Conservation (phyloP, 2,329 filamentous ascomycete genomes). For the Zymoseptoria crescenta region DNA sequence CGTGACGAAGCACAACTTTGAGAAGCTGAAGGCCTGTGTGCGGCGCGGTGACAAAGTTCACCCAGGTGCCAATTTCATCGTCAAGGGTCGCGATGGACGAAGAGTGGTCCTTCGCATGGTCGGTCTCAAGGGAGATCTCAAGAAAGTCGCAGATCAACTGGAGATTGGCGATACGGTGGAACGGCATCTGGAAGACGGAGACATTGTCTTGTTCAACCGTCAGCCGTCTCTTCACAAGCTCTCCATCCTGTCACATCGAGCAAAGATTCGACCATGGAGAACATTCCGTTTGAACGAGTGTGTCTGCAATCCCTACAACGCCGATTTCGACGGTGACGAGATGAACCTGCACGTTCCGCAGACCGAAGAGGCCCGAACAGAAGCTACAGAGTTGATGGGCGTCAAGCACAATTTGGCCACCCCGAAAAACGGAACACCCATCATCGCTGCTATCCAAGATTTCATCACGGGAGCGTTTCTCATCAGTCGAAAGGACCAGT, state of each 20-base stretch:
- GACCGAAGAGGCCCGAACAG: slow-evolving; percentile 89
- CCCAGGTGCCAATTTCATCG: slow-evolving; percentile 79
- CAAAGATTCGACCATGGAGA: slow-evolving; percentile 87
- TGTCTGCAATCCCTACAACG: slow-evolving; percentile 96
- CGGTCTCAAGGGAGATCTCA: slow-evolving; percentile 45
- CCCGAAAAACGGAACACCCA: slow-evolving; percentile 94
- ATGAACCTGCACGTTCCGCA: slow-evolving; percentile 99
- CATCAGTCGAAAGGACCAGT: slow-evolving; percentile 83
- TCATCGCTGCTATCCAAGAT: slow-evolving; percentile 98
- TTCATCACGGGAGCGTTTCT: slow-evolving; percentile 95
- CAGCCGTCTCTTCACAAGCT: slow-evolving; percentile 97
- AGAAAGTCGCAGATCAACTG: slow-evolving; percentile 64
- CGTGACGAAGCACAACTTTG: slow-evolving; percentile 75
- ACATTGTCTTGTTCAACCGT: slow-evolving; percentile 95
- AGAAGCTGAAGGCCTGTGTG: slow-evolving; percentile 68
- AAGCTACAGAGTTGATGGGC: slow-evolving; percentile 94
- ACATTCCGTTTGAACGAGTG: slow-evolving; percentile 97
- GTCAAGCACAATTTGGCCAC: slow-evolving; percentile 95
- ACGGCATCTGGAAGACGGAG: slow-evolving; percentile 87
- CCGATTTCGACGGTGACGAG: slow-evolving; percentile 97
- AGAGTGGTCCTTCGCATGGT: slow-evolving; percentile 61
- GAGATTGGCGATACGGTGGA: slow-evolving; percentile 83
- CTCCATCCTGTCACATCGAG: slow-evolving; percentile 93
- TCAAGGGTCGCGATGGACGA: slow-evolving; percentile 62
- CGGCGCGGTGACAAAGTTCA: slow-evolving; percentile 68